Conservation (phyloP, 495 filamentous ascomycete species). For the Jackrogersella multiformis region DNA sequence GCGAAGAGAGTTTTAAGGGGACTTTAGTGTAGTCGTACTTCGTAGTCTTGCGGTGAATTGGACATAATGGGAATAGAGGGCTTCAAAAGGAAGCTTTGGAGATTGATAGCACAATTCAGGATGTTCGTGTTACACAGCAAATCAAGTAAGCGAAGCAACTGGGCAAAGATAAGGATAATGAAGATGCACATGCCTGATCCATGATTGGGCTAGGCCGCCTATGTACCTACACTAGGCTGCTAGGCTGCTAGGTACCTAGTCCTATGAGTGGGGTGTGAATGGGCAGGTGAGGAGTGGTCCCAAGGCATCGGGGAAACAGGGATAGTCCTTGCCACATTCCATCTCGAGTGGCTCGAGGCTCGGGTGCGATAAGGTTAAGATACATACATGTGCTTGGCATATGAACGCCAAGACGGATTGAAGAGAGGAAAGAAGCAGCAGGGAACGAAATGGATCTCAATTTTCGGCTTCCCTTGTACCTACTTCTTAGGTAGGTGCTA, state of each 20-base stretch:
- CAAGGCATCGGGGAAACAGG: constrained; percentile 26
- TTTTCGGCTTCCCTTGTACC: neutral
- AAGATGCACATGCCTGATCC: constrained; percentile 11
- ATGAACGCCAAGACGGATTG: constrained; percentile 20
- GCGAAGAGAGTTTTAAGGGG: too few relatives aligned
- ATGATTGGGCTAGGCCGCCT: constrained; percentile 27
- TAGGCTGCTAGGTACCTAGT: too few relatives aligned
- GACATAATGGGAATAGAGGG: constrained; percentile 8
- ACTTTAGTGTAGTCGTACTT: too few relatives aligned
- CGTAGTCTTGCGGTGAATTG: neutral
- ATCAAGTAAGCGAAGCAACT: constrained; percentile 33
- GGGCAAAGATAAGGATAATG: constrained; percentile 35
- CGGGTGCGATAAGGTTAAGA: constrained; percentile 20
- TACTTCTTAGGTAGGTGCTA: too few relatives aligned
- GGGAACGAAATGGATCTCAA: constrained; percentile 6
- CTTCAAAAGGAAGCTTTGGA: constrained; percentile 10
- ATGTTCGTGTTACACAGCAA: constrained; percentile 36
- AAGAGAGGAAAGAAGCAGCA: constrained; percentile 8
- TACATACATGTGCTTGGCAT: neutral
- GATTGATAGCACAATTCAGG: constrained; percentile 3
- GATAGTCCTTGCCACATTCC: constrained; percentile 30
- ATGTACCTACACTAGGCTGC: too few relatives aligned
- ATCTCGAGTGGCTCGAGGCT: constrained; percentile 8
- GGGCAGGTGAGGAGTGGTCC: constrained; percentile 6
- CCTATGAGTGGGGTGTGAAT: constrained; percentile 20